A percentile compares a stretch with the other conserved stretches of the same genome.
Conservation (phyloP, 2,329 filamentous ascomycete genomes). For the Laburnicola sp. region DNA sequence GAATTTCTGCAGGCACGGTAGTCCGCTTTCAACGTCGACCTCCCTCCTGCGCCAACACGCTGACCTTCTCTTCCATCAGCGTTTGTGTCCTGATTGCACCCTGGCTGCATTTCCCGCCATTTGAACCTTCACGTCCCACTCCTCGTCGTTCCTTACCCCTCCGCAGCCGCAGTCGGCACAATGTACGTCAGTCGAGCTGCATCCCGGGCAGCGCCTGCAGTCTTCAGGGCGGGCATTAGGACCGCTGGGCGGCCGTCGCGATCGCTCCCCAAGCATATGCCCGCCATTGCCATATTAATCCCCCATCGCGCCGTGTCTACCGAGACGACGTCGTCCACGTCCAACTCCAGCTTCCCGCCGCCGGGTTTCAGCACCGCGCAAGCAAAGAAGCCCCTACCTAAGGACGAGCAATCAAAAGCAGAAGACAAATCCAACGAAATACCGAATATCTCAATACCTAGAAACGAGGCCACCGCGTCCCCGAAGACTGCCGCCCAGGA, state of each 20-base stretch:
- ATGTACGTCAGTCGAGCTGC: slow-evolving; percentile 53
- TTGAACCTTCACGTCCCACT: slow-evolving; percentile 7
- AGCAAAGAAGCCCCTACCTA: slow-evolving; percentile 79
- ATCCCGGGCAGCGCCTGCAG: slow-evolving; percentile 51
- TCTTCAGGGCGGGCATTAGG: slow-evolving; percentile 51
- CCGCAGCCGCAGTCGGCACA: slow-evolving; percentile 30
- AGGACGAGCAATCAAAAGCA: slow-evolving; percentile 52
- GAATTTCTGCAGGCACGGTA: slow-evolving; percentile 18
- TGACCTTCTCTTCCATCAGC: slow-evolving; percentile 10
- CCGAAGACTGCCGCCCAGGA: slow-evolving; percentile 54
- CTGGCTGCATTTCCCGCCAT: slow-evolving; percentile 8
- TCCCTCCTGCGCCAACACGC: slow-evolving; percentile 10
- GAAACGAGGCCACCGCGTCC: slow-evolving; percentile 47
- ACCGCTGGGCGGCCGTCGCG: slow-evolving; percentile 47
- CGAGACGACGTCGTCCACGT: slow-evolving; percentile 56
- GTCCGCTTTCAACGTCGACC: slow-evolving; percentile 16
- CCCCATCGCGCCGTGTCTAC: slow-evolving; percentile 59
- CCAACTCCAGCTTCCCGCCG: slow-evolving; percentile 66
- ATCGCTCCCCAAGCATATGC: slow-evolving; percentile 55
- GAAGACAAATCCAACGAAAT: slow-evolving; percentile 32
- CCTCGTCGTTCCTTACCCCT: slow-evolving; percentile 21
- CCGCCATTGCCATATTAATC: slow-evolving; percentile 61
- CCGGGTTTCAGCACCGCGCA: slow-evolving; percentile 89
- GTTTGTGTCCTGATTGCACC: slow-evolving; percentile 5
- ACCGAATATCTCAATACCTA: slow-evolving; percentile 40